phyloP scores from a whole-genome alignment of 805 yeast genomes.

The Jamesozyma jinghongensis region DNA sequence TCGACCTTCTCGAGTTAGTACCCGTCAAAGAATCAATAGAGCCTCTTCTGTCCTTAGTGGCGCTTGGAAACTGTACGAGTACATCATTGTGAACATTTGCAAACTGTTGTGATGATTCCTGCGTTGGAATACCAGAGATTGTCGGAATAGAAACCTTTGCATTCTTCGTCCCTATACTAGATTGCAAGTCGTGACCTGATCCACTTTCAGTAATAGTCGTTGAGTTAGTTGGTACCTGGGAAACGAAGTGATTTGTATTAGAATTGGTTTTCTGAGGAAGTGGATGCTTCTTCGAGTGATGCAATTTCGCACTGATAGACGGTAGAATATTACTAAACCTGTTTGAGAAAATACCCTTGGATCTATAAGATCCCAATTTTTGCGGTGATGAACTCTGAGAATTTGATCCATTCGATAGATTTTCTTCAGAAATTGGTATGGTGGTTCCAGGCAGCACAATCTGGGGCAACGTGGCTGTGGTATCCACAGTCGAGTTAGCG shows the following conservation, averaged over 20 bases:
- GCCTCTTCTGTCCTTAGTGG: neutral
- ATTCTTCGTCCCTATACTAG: too few species aligned
- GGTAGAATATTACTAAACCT: conserved; percentile 29
- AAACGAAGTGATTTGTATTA: too few species aligned
- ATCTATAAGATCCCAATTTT: conserved; percentile 29
- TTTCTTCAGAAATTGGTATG: conserved; percentile 26
- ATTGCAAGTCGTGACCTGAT: too few species aligned
- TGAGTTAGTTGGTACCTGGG: too few species aligned
- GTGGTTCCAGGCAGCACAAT: conserved; percentile 26
- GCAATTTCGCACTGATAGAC: conserved; percentile 30
- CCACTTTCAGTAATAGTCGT: too few species aligned
- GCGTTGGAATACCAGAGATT: neutral
- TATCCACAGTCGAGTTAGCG: too few species aligned
- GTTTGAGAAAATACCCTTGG: conserved; percentile 28
- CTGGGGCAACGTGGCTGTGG: conserved; percentile 19
- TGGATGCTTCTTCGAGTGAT: conserved; percentile 11
- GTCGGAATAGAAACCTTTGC: neutral
- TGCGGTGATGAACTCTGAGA: conserved; percentile 10
- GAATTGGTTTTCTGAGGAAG: conserved; percentile 8
- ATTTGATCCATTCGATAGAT: conserved; percentile 3
- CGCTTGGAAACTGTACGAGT: conserved; percentile 5
- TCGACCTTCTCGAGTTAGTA: conserved; percentile 14
- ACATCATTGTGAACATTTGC: neutral
- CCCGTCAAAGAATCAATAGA: neutral
- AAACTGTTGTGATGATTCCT: neutral